Base-by-base conservation (phyloP, 2,329 filamentous ascomycete species). In the Lachnellula suecica region DNA sequence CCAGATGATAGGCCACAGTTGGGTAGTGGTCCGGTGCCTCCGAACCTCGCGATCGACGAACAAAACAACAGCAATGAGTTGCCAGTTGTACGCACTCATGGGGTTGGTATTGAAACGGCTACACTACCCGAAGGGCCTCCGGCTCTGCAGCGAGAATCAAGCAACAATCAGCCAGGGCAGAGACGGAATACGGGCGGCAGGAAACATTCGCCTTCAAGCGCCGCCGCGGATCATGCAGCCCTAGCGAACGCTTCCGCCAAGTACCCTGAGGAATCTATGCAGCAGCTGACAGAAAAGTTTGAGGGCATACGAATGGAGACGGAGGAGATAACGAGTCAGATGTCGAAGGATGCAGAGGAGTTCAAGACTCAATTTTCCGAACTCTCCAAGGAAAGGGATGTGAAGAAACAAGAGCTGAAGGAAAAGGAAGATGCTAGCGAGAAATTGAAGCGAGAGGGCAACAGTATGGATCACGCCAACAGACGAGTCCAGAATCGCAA, bases 381-480 rank as follows among this genome's bases (percentile, higher is more conserved):
- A 41, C 68, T 96, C 27, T 83, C 86, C 49, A 84, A 84, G 53
- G 90, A 96, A 63, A 87, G 90, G 54, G 89, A 95, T 59, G 81
- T 87, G 46, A 84, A 96, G 68, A 86, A 82, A 63, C 85, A 87
- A 56, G 79, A 85, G 19, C 77, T 94, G 49, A 94, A 89, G 67
- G 90, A 96, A 65, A 96, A 95, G 69, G 93, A 97, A 59, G 91
- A 95, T 64, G 88, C 86, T 46, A 97, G 91, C 44, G 85, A 89
- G 41, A 91, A 91, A 65, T 72, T 97, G 49, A 90, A 88, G 64
- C 87, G 87, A 57, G 87, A 93, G 66, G 85, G 95, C 48, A 86
- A 89, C 47, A 83, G 82, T 42, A 83, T 92, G 5, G 91, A 95
- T 68, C 84, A 90, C 48, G 79, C 89, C 59, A 96, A 95, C 74